Base-by-base conservation (phyloP, 371 early-diverging fungal genomes). In the Syncephalastrum monosporum region DNA sequence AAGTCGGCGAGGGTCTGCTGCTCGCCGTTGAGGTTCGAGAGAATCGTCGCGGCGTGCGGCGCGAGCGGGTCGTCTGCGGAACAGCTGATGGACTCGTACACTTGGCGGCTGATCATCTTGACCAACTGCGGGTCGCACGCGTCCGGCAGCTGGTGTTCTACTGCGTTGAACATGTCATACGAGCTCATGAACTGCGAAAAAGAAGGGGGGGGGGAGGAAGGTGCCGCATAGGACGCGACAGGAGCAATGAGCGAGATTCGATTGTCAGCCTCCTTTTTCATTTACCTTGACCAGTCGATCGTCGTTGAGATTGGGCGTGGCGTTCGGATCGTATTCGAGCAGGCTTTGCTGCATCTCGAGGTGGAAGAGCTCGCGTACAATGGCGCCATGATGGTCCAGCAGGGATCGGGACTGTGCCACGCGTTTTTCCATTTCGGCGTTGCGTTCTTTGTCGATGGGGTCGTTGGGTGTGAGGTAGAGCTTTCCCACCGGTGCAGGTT, bases 361-460 rank as follows among this genome's bases (percentile, higher is more conserved):
- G 47, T 84, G 82, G 45, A 78, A 84, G 16, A 85, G 54, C 59
- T 87, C 83, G n/a, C 81, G 75, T 8, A 77, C 72, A n/a, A 71
- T 58, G 25, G 65, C 67, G 52, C 81, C 79, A 53, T 85, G 83
- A 17, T 68, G 67, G 23, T 77, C 70, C 45, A 77, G 61, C 13
- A 83, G 65, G n/a, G 53, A 50, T 38, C 76, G 74, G 42, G 85
- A 61, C 15, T 75, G 65, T 5, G 50, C 53, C 14, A 77, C 69
- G 56, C 79, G 64, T 24, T 72, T 65, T 0, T 33, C 38, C 3
- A 84, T 63, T 21, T 52, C 56, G 12, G 65, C 58, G 14, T 64
- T 68, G 21, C 74, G 67, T 16, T 65, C 25, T 12, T 50, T 48
- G 19, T 82, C 82, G 24, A 80, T 23, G 0, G 75, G 66, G 13